These are phyloP conservation scores for Candida sanyaensis DNA, from an alignment of 1,139 yeast genomes.

Conservation along the genomic window DNA sequence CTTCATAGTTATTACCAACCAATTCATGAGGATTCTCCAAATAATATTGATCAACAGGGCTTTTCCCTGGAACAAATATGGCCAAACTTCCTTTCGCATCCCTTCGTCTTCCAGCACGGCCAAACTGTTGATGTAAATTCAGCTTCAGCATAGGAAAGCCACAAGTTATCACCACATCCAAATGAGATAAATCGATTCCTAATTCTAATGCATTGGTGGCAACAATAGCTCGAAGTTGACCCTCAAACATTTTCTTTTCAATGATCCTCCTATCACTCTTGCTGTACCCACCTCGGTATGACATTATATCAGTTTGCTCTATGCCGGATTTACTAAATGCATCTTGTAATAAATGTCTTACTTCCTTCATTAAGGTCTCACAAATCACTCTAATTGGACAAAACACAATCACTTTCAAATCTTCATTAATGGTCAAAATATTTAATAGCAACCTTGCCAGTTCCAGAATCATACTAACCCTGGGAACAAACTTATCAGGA, in stretches of 20 bases:
- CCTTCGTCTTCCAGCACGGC: slow-evolving; percentile 88
- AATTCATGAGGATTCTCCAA: slow-evolving; percentile 69
- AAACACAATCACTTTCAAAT: slow-evolving; percentile 75
- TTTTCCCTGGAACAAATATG: slow-evolving; percentile 77
- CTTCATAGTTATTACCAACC: slow-evolving; percentile 47
- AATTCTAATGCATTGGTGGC: slow-evolving; percentile 95
- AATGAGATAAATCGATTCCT: slow-evolving; percentile 91
- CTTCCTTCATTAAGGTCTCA: slow-evolving; percentile 84
- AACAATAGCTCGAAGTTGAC: slow-evolving; percentile 78
- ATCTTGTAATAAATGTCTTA: slow-evolving; percentile 48
- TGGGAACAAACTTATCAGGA: slow-evolving; percentile 31
- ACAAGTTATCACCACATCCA: slow-evolving; percentile 88
- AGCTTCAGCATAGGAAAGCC: slow-evolving; percentile 90
- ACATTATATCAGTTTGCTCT: slow-evolving; percentile 68
- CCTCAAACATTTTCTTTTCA: slow-evolving; percentile 87
- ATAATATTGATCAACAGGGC: slow-evolving; percentile 86
- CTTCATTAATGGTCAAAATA: slow-evolving; percentile 54
- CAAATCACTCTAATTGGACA: slow-evolving; percentile 86
- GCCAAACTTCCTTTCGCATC: slow-evolving; percentile 69
- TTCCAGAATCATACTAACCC: slow-evolving; percentile 74
- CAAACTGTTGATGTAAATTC: slow-evolving; percentile 92
- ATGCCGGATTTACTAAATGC: slow-evolving; percentile 39
- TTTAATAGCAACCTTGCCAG: slow-evolving; percentile 73
- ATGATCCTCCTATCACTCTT: slow-evolving; percentile 81
- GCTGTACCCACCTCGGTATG: slow-evolving; percentile 94